These are phyloP conservation scores for Pyrenophora seminiperda DNA, from an alignment of 2,329 filamentous ascomycete species.

Conservation along the genomic window DNA sequence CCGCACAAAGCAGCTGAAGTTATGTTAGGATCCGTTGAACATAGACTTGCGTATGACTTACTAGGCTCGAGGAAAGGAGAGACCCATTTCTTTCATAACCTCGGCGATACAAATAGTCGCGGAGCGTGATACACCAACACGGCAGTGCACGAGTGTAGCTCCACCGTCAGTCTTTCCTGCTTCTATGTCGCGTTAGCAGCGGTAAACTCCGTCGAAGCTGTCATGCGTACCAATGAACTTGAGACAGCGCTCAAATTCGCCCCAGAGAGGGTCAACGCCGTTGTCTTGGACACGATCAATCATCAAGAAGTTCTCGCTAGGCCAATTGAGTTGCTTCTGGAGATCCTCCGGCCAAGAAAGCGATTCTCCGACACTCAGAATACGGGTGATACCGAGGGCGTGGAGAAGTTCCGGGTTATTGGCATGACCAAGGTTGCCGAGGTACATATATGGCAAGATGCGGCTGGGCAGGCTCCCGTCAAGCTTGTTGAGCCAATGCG, in stretches of 20 bases:
- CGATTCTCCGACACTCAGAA: conserved; percentile 90
- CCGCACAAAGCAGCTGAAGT: conserved; percentile 78
- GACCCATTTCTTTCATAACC: conserved; percentile 80
- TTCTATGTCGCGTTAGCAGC: conserved; percentile 59
- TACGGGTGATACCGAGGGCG: conserved; percentile 80
- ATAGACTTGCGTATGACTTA: conserved; percentile 46
- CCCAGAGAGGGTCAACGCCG: conserved; percentile 87
- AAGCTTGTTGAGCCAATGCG: conserved; percentile 79
- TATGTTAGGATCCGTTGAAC: conserved; percentile 13
- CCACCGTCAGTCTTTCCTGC: conserved; percentile 75
- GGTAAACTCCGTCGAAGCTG: not conserved
- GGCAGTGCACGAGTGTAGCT: conserved; percentile 92
- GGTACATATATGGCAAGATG: conserved; percentile 91
- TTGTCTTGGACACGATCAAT: conserved; percentile 93
- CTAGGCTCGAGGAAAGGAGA: conserved; percentile 92
- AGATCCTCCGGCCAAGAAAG: conserved; percentile 78
- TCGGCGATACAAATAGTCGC: conserved; percentile 99
- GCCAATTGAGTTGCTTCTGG: conserved; percentile 66
- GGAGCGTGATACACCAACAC: conserved; percentile 92
- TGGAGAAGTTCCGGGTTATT: conserved; percentile 87
- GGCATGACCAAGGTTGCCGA: conserved; percentile 90
- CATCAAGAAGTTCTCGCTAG: conserved; percentile 75
- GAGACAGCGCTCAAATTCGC: conserved; percentile 83
- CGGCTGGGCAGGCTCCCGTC: conserved; percentile 92
- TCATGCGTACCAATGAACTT: conserved; percentile 82